Evolutionary conservation across 1,139 yeast genomes (phyloP), one percentile per base, ranked within the genome.

Genomic region (Barnettozyma hawaiiensis): DNA sequence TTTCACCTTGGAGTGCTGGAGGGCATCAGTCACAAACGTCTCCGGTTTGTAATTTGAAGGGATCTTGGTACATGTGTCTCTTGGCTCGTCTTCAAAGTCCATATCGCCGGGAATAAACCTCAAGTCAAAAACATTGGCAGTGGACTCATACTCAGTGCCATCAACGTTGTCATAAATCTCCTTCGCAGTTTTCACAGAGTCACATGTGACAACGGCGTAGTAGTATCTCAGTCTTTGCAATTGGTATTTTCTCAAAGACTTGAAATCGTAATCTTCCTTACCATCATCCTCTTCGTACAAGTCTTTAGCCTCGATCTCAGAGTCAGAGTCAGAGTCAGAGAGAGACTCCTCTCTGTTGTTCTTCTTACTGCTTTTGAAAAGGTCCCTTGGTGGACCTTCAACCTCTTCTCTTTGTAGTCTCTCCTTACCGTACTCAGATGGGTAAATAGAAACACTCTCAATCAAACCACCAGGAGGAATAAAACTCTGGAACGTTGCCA

Each of bases 131-230:
- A 86, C 76, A 60, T 94, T 94, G 16, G 98, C 96, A 0, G 97
- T 89, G 11, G 96, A 83, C 64, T 94, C 99, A 58, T 78, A 92
- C 63, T 94, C 99, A 0, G 97, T 78, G 21, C 96, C 96, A 62
- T 94, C 98, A 65, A 96, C 85, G 57, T 78, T 84, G 36, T 79
- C 80, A 60, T 90, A 94, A 34, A 94, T 87, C 36, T 68, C 67
- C 54, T 78, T 74, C 1, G 97, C 85, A 0, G 97, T 84, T 5
- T 62, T 64, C 1, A 85, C 70, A 24, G 81, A 73, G 57, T 86
- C 95, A 66, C 97, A 92, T 44, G 69, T 73, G 4, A 92, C 90
- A n/a, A 94, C 82, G 0, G 97, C 98, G 61, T 92, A 94, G 62
- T 80, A 94, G 62, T 94, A 94, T 61, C 95, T 72, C 46, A 83